Conservation (phyloP, 371 early-diverging fungal species). For the Blastocladiella emersonii region DNA sequence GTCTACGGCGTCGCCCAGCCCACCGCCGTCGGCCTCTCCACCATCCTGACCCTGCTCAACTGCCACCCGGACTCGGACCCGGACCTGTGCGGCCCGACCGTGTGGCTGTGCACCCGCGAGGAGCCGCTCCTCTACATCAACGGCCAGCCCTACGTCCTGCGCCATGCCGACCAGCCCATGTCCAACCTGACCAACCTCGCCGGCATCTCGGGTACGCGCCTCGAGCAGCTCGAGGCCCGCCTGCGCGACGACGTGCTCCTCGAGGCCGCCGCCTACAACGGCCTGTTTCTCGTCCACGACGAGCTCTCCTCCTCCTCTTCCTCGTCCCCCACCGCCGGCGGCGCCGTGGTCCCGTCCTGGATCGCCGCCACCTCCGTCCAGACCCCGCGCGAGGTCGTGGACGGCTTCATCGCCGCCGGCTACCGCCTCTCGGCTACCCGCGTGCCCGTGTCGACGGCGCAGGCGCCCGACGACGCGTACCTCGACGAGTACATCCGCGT, state of each 20-base stretch:
- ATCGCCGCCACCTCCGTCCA: conserved; percentile 44
- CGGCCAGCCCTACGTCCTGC: conserved; percentile 51
- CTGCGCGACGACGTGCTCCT: conserved; percentile 49
- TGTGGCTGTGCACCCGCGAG: conserved; percentile 48
- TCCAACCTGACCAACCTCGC: conserved; percentile 48
- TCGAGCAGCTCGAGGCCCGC: conserved; percentile 54
- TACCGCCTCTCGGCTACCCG: conserved; percentile 40
- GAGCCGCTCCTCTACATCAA: conserved; percentile 24
- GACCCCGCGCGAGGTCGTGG: conserved; percentile 41
- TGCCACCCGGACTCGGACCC: conserved; percentile 6
- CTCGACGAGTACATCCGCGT: conserved; percentile 49
- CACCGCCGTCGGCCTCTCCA: conserved; percentile 44
- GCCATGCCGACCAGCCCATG: conserved; percentile 42
- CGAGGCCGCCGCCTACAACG: conserved; percentile 35
- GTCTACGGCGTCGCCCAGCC: conserved; percentile 59
- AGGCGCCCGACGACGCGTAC: conserved; percentile 51
- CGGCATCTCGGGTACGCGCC: conserved; percentile 46
- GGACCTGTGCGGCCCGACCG: neutral
- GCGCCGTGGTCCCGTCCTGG: conserved; percentile 45
- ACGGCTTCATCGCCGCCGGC: conserved; percentile 24
- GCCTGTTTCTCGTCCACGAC: conserved; percentile 52
- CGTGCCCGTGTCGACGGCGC: conserved; percentile 51
- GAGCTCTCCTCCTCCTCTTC: conserved; percentile 39
- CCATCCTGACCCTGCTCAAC: conserved; percentile 42
- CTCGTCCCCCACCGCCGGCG: conserved; percentile 21